Evolutionary conservation across 495 filamentous ascomycete genomes (phyloP).

Genomic region (Penicillium simplicissimum): DNA sequence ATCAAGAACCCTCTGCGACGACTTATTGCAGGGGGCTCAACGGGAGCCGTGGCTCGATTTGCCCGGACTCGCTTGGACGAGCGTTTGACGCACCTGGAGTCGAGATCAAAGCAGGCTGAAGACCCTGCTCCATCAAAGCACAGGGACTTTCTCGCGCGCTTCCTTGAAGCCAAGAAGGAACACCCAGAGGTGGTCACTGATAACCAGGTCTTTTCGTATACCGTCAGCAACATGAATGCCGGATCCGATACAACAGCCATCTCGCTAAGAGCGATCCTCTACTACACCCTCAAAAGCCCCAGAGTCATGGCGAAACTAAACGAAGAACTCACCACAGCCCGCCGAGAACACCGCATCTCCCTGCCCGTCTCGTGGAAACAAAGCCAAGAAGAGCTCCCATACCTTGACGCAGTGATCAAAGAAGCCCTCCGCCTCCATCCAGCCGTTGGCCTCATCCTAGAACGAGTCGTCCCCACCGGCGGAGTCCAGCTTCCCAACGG

Average conservation of each 20-base stretch:
- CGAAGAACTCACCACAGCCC: conserved; percentile 40
- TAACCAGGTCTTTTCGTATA: conserved; percentile 32
- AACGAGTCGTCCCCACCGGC: conserved; percentile 43
- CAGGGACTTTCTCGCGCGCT: conserved; percentile 31
- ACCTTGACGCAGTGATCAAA: conserved; percentile 66
- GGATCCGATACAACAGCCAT: conserved; percentile 56
- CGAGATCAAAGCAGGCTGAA: background rate
- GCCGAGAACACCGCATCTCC: conserved; percentile 40
- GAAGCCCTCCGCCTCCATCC: conserved; percentile 68
- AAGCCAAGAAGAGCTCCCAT: conserved; percentile 52
- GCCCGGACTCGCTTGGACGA: conserved; percentile 55
- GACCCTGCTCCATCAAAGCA: background rate
- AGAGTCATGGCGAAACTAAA: conserved; percentile 26
- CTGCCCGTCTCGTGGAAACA: conserved; percentile 31
- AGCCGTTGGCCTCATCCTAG: conserved; percentile 56
- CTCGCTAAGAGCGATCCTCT: conserved; percentile 49
- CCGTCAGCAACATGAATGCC: conserved; percentile 49
- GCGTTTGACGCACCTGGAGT: conserved; percentile 11
- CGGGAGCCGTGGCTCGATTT: conserved; percentile 31
- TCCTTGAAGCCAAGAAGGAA: conserved; percentile 36
- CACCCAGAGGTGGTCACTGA: conserved; percentile 35
- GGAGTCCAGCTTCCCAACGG: conserved; percentile 41
- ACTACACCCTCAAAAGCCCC: conserved; percentile 47
- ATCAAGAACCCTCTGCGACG: conserved; percentile 52
- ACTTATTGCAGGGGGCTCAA: conserved; percentile 34